Evolutionary conservation across 78 protist species (phyloP).

Genomic region (Dictyostelium discoideum): DNA sequence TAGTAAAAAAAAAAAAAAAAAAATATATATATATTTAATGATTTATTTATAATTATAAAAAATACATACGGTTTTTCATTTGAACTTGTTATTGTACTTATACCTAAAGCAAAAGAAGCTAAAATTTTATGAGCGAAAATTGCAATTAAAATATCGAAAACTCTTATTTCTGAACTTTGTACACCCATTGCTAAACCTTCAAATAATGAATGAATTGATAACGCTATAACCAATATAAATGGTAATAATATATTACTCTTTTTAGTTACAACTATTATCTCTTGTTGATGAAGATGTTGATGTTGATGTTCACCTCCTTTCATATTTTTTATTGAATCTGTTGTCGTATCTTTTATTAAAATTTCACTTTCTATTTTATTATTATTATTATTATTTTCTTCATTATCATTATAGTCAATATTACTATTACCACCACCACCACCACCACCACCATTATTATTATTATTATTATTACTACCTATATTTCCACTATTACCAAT

Average conservation of each 20-base stretch:
- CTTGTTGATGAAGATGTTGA: neutral
- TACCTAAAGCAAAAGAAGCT: conserved; percentile 71
- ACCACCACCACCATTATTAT: neutral
- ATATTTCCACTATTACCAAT: conserved; percentile 1
- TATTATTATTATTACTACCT: neutral
- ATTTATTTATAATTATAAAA: too few relatives aligned
- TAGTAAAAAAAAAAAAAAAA: neutral
- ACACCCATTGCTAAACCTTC: conserved; percentile 76
- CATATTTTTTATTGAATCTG: neutral
- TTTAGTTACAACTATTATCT: neutral
- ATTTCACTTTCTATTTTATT: neutral
- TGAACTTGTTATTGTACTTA: neutral
- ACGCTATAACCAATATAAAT: conserved; percentile 42
- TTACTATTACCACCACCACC: neutral
- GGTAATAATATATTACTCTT: conserved; percentile 28
- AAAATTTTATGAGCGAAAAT: conserved; percentile 66
- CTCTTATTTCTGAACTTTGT: conserved; percentile 13
- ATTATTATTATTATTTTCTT: neutral
- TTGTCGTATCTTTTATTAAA: neutral
- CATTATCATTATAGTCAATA: neutral
- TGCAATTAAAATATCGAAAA: conserved; percentile 51
- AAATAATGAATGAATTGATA: conserved; percentile 63
- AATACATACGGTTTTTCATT: conserved; percentile 15
- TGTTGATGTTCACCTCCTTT: neutral
- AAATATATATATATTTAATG: too few relatives aligned